Percentiles rank a stretch among this genome's conserved stretches.
phyloP scores from a whole-genome alignment of 139 green algal genomes.

The Protoeuglena noctilucae region DNA sequence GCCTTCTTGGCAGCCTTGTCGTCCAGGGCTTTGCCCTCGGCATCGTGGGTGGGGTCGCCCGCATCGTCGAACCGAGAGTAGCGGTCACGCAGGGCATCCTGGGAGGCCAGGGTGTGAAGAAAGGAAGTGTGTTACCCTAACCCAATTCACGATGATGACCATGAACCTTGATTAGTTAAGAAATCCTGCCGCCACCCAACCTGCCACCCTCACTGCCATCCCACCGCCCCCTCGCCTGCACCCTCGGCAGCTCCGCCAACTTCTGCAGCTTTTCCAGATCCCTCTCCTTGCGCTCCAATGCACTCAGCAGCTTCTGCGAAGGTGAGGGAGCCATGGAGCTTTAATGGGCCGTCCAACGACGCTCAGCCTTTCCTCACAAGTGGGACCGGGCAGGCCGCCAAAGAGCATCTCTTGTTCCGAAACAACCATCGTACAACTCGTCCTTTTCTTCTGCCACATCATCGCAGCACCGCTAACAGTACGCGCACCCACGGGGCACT shows the following conservation, averaged over 20 bases:
- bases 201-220: constrained; percentile 5
- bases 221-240: background rate
- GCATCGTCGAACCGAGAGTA: constrained; percentile 44
- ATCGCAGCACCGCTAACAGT: too few relatives aligned
- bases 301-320: background rate
- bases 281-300: constrained; percentile 2
- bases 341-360: too few relatives aligned
- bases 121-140: too few relatives aligned
- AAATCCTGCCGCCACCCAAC: background rate
- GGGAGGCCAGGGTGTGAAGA: constrained; percentile 4
- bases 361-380: too few relatives aligned
- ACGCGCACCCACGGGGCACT: too few relatives aligned
- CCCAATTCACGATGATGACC: too few relatives aligned
- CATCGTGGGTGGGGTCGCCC: constrained; percentile 62
- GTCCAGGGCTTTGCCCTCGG: constrained; percentile 52
- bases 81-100: constrained; percentile 40
- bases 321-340: too few relatives aligned
- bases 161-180: background rate
- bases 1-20: constrained; percentile 37
- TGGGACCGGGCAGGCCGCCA: too few relatives aligned
- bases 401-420: too few relatives aligned
- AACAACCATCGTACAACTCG: too few relatives aligned
- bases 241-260: constrained; percentile 26
- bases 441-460: too few relatives aligned
- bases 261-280: constrained; percentile 52